Conservation (phyloP, 805 yeast species). For the Myxozyma melibiosi region DNA sequence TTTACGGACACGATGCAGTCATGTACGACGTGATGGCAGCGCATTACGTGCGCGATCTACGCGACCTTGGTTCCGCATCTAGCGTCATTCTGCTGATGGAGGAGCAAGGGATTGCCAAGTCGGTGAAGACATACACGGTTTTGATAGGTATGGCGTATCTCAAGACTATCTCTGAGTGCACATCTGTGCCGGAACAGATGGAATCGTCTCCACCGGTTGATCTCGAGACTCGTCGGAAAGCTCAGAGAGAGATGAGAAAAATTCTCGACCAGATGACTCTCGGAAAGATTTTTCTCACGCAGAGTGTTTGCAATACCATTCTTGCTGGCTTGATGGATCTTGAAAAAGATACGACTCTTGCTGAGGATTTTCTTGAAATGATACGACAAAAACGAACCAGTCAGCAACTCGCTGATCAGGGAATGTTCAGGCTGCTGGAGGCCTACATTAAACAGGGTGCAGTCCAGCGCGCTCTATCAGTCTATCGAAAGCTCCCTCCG, state of each 20-base stretch:
- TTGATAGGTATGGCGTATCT: slow-evolving; percentile 21
- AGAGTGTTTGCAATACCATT: slow-evolving; percentile 20
- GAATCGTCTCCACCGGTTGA: too few relatives aligned
- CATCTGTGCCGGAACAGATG: too few relatives aligned
- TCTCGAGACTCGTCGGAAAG: slow-evolving; percentile 1
- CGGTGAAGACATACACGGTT: slow-evolving; percentile 20
- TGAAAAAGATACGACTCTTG: slow-evolving; percentile 23
- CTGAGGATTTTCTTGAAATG: slow-evolving; percentile 6
- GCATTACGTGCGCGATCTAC: slow-evolving; percentile 9
- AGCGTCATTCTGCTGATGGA: slow-evolving; percentile 5
- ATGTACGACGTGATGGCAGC: slow-evolving; percentile 18
- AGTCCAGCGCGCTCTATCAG: slow-evolving; percentile 12
- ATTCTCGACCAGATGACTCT: slow-evolving; percentile 6
- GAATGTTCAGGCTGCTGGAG: slow-evolving; percentile 9
- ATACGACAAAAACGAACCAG: not conserved
- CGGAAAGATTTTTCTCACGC: too few relatives aligned
- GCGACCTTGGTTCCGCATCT: slow-evolving; percentile 10
- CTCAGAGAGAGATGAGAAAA: slow-evolving; percentile 19
- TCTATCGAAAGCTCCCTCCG: slow-evolving; percentile 13
- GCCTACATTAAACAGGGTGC: slow-evolving; percentile 22
- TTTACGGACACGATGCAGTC: not conserved
- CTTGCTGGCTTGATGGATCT: slow-evolving; percentile 22
- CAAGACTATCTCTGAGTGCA: too few relatives aligned
- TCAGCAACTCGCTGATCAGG: slow-evolving; percentile 8
- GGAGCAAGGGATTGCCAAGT: slow-evolving; percentile 6